phyloP scores from a whole-genome alignment of 2,329 filamentous ascomycete species.

The Colletotrichum salicis region DNA sequence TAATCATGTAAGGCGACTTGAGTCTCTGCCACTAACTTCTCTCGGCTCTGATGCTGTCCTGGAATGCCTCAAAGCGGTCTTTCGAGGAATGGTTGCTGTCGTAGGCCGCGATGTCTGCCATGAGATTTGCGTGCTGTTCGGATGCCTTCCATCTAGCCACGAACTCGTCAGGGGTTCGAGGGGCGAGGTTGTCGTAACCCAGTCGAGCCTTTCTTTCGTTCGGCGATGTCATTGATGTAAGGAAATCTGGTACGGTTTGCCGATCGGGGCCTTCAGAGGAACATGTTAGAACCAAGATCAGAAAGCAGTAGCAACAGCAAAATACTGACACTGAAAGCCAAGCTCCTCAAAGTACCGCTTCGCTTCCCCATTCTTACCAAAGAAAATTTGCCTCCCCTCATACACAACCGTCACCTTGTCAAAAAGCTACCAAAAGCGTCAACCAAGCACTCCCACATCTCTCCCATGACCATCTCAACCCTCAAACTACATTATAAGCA shows the following conservation, averaged over 20 bases:
- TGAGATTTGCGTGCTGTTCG: conserved; percentile 1
- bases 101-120: conserved; percentile 15
- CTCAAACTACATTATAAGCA: conserved; percentile 35
- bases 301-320: fast-evolving
- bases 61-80: conserved; percentile 31
- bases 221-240: conserved; percentile 75
- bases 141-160: conserved; percentile 33
- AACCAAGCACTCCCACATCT: background rate
- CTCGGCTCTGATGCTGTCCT: conserved; percentile 29
- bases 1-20: conserved; percentile 72
- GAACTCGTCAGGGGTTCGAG: conserved; percentile 70
- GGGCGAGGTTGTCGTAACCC: conserved; percentile 60
- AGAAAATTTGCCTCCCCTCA: conserved; percentile 75
- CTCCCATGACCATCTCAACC: too few relatives aligned
- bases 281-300: background rate
- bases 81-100: conserved; percentile 13
- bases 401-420: conserved; percentile 73
- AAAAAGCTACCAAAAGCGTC: conserved; percentile 53
- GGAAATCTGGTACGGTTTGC: conserved; percentile 76
- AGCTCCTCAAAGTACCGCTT: conserved; percentile 70
- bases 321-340: conserved; percentile 56
- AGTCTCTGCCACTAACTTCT: conserved; percentile 66
- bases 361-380: conserved; percentile 67
- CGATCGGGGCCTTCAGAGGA: conserved; percentile 49
- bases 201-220: conserved; percentile 70